Base-by-base conservation (phyloP, 352 stramenopile species). In the Elongisporangium senticosum region DNA sequence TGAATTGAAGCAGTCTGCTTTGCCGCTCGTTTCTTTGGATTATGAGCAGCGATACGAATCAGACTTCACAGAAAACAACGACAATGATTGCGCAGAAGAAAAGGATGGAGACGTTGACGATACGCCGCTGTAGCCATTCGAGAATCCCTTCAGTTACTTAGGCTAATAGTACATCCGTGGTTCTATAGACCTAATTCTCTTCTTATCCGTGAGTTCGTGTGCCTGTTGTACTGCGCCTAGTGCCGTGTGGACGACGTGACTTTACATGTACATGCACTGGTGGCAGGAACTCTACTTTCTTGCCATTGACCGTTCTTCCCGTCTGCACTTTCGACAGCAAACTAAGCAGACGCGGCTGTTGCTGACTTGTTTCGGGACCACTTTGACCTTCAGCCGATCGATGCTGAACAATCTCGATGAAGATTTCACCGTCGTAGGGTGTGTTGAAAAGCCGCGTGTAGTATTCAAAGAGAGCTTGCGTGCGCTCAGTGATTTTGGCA, bases 391-490 rank as follows among this genome's bases (percentile, higher is more conserved):
- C 58, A 23, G 62, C 51, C 6, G 67, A 69, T 6, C 56, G 66
- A 47, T 62, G 55, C 23, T 77, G 63, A 33, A 89, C 57, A 43
- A 86, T 57, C 22, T 83, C 69, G 23, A 87, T 48, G 47, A 75
- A 87, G 58, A 86, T 63, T 52, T 83, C 77, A 8, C 70, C 62
- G 8, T 85, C 77, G 5, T 83, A 71, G 28, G 28, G 28, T 51
- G 75, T 82, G 59, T 85, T 87, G 65, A 89, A 86, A 19, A 87
- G 56, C 57, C 73, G 65, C n/a, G 71, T 71, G 66, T 87, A 89
- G 52, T 89, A 89, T 43, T 75, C 68, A 23, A 89, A 89, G 0
- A 89, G 62, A 14, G 73, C 79, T 3, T 64, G 51, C 8, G 65
- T 73, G 22, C 77, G 69, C 8, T 57, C 60, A 23, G 69, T 53